These are phyloP conservation scores for Agrocybe chaxingu DNA, from an alignment of 768 basidiomycete genomes.

Conservation along the genomic window DNA sequence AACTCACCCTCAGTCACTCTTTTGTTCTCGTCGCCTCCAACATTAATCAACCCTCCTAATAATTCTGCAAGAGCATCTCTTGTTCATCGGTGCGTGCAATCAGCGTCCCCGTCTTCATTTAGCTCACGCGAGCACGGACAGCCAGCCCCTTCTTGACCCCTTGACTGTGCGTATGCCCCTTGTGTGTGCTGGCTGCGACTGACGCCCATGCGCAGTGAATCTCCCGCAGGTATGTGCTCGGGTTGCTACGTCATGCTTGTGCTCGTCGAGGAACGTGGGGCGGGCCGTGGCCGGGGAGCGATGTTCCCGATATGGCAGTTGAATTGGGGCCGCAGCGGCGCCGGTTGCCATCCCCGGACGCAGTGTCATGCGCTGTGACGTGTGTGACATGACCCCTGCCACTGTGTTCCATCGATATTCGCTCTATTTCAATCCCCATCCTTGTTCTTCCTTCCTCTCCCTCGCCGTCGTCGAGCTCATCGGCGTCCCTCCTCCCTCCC, in stretches of 20 bases:
- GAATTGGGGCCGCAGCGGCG: slow-evolving; percentile 23
- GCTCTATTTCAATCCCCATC: slow-evolving; percentile 26
- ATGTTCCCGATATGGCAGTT: slow-evolving; percentile 22
- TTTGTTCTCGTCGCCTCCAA: slow-evolving; percentile 31
- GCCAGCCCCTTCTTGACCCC: slow-evolving; percentile 2
- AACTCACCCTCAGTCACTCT: slow-evolving; percentile 49
- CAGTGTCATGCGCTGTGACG: slow-evolving; percentile 8
- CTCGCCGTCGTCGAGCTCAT: slow-evolving; percentile 39
- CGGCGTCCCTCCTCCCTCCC: slow-evolving; percentile 22
- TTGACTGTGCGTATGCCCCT: slow-evolving; percentile 13
- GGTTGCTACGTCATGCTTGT: slow-evolving; percentile 24
- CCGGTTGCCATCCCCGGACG: slow-evolving; percentile 14
- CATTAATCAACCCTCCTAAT: slow-evolving; percentile 24
- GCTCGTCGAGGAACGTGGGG: slow-evolving; percentile 41
- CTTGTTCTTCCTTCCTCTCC: slow-evolving; percentile 22
- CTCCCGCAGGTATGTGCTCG: slow-evolving; percentile 5
- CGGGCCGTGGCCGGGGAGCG: slow-evolving; percentile 24
- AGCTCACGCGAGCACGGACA: neutral
- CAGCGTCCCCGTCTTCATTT: neutral
- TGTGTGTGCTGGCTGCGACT: neutral
- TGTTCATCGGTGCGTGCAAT: slow-evolving; percentile 15
- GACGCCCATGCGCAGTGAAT: slow-evolving; percentile 7
- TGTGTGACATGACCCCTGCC: slow-evolving; percentile 15
- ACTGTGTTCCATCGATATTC: slow-evolving; percentile 22
- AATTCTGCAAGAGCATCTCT: slow-evolving; percentile 16